Evolutionary conservation across 2,329 filamentous ascomycete species (phyloP).

Genomic region (Arthrobotrys pseudoclavata): DNA sequence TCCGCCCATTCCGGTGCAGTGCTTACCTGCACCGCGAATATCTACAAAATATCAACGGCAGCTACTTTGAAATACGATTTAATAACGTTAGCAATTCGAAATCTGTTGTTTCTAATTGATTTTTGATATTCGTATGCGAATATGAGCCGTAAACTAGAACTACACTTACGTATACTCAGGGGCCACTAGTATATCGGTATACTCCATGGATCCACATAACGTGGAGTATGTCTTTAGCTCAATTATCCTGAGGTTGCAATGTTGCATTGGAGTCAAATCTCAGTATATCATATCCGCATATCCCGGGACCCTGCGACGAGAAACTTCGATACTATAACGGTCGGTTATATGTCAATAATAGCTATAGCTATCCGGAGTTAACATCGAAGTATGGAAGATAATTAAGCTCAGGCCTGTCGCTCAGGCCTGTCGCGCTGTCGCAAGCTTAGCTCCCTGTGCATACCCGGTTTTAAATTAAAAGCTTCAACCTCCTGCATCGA

Average conservation of each 20-base stretch:
- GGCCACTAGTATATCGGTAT: too few species aligned
- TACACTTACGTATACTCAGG: too few species aligned
- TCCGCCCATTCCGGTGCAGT: neutral
- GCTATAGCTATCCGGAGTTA: neutral
- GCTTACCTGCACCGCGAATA: neutral
- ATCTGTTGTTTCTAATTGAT: neutral
- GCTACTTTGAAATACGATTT: neutral
- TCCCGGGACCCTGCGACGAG: too few species aligned
- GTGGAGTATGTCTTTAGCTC: too few species aligned
- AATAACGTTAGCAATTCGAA: neutral
- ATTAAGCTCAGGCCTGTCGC: conserved; percentile 32
- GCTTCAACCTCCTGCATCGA: neutral
- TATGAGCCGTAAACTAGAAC: neutral
- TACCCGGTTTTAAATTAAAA: conserved; percentile 14
- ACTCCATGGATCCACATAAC: too few species aligned
- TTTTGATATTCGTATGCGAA: neutral
- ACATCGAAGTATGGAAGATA: neutral
- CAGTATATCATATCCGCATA: too few species aligned
- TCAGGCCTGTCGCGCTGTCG: conserved; percentile 37
- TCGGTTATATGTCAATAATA: too few species aligned
- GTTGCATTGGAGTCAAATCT: too few species aligned
- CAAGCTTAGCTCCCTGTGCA: conserved; percentile 15
- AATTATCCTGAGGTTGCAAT: too few species aligned
- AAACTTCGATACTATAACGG: too few species aligned
- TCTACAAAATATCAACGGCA: conserved; percentile 10